These are phyloP conservation scores for Cryomyces antarcticus DNA, from an alignment of 495 filamentous ascomycete species.

Conservation along the genomic window DNA sequence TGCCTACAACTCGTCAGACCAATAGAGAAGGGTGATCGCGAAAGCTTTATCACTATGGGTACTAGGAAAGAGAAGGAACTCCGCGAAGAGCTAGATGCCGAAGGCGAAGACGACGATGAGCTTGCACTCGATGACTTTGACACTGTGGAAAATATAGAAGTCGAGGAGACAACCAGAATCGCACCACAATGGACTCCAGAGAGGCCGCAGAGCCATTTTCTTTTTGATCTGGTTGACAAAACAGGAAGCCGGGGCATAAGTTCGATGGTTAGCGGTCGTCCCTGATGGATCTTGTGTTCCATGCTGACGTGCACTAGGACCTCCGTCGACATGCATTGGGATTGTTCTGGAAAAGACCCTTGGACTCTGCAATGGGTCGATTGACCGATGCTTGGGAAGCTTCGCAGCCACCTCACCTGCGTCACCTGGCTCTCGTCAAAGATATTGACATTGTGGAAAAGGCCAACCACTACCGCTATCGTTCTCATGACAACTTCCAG, in stretches of 20 bases:
- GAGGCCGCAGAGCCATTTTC: slow-evolving; percentile 1
- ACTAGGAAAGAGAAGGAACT: too few species aligned
- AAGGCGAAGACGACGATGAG: slow-evolving; percentile 2
- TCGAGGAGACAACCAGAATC: not conserved
- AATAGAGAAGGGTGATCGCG: too few species aligned
- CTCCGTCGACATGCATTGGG: slow-evolving; percentile 31
- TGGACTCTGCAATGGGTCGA: slow-evolving; percentile 34
- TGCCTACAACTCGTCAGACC: too few species aligned
- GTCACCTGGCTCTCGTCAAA: slow-evolving; percentile 40
- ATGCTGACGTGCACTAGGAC: slow-evolving; percentile 13
- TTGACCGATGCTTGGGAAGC: slow-evolving; percentile 37
- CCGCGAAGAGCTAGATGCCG: not conserved
- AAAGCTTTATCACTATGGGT: too few species aligned
- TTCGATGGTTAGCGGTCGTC: slow-evolving; percentile 24
- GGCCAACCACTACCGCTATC: slow-evolving; percentile 36
- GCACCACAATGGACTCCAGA: slow-evolving; percentile 5
- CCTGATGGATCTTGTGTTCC: too few species aligned
- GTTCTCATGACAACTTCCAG: slow-evolving; percentile 32
- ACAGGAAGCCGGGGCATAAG: slow-evolving; percentile 20
- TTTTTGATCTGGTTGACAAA: slow-evolving; percentile 3
- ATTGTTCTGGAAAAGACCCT: slow-evolving; percentile 32
- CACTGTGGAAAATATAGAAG: not conserved
- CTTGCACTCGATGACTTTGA: not conserved
- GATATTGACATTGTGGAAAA: slow-evolving; percentile 34
- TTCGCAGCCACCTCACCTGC: slow-evolving; percentile 41